Conservation (phyloP, 192 early-diverging fungal species). For the Gamsiella multidivaricata region DNA sequence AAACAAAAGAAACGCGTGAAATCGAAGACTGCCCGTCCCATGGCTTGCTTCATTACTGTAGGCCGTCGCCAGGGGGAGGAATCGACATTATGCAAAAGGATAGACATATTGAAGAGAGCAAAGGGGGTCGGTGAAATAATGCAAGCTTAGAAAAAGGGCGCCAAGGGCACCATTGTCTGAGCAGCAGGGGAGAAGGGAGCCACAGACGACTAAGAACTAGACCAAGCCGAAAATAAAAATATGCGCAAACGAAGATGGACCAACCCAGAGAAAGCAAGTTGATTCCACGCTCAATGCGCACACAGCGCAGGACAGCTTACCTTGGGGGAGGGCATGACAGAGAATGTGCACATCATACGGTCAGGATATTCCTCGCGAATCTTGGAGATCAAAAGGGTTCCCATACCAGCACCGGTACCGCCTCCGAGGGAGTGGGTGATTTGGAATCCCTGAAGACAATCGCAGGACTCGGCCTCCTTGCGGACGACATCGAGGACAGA, state of each 20-base stretch:
- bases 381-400: conserved; percentile 95
- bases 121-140: too few species aligned
- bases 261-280: background rate
- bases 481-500: conserved; percentile 94
- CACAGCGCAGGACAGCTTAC: conserved; percentile 26
- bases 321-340: conserved; percentile 97
- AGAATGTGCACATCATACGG: conserved; percentile 98
- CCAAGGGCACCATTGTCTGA: background rate
- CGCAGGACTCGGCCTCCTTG: conserved; percentile 96
- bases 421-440: conserved; percentile 98
- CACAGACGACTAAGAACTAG: too few species aligned
- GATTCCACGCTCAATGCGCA: background rate
- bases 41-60: conserved; percentile 7
- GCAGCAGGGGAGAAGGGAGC: too few species aligned
- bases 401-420: conserved; percentile 98
- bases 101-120: background rate
- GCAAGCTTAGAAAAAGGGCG: background rate
- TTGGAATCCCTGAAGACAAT: conserved; percentile 99
- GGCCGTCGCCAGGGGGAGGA: background rate
- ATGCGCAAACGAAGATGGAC: too few species aligned
- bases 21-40: background rate
- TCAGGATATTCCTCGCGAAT: conserved; percentile 99
- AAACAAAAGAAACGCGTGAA: background rate
- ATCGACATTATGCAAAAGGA: conserved; percentile 2
- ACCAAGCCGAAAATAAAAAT: too few species aligned